Base-by-base conservation (phyloP, 345 rosid genomes). In the Murraya paniculata region DNA sequence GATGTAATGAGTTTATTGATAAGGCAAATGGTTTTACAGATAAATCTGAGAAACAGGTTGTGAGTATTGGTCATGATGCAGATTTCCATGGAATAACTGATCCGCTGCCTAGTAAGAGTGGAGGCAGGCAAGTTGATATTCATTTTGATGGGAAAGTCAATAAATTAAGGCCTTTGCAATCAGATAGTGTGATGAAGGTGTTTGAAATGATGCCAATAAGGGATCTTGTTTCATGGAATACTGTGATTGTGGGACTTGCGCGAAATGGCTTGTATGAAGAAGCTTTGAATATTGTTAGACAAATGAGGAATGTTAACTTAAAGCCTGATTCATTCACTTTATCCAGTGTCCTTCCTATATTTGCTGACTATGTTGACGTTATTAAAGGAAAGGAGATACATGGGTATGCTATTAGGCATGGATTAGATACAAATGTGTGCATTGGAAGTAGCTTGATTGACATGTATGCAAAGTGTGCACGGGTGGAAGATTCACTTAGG, bases 161-260 rank as follows among this genome's bases (percentile, higher is more conserved):
- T 75, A 18, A 45, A 58, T 48, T 39, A 62, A 71, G 10, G 64
- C 77, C 65, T 69, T 50, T 70, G 19, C 27, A 27, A 70, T 83
- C 79, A 73, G 86, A 89, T 41, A 69, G 83, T 75, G 89, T 91
- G 64, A 80, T 75, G 60, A 91, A 86, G 81, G 88, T 94, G 62
- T 93, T 94, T 62, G 90, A 93, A 73, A 50, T 56, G 83, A 91
- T 94, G 97, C 95, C 95, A 4, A 60, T 60, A n/a, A 89, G 88
- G 78, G 98, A 91, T 80, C 74, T 89, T 60, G 95, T 94, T 73
- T 94, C 98, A 0, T 94, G 93, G 94, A 94, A 94, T 76, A 94
- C 98, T 1, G 84, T 93, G 68, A 87, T 93, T 78, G 83, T 90
- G 18, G 95, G 97, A 48, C 85, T 84, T 82, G 95, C 84, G 19